Evolutionary conservation across 2,329 filamentous ascomycete species (phyloP).

Genomic region (Trichoderma atroviride): DNA sequence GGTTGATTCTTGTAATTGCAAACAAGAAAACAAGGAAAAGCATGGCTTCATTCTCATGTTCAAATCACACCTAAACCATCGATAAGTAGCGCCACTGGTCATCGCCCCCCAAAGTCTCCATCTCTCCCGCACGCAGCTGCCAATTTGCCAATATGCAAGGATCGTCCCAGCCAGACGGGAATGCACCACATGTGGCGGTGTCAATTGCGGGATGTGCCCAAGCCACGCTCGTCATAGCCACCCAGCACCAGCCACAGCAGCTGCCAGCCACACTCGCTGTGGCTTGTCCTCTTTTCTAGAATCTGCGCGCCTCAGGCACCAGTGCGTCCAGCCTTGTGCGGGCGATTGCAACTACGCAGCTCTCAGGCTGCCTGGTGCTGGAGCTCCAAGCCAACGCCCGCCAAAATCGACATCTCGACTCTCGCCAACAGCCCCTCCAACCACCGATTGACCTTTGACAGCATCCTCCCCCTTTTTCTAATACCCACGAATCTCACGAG

Average conservation of each 20-base stretch:
- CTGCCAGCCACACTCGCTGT: constrained; percentile 17
- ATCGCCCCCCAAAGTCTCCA: neutral
- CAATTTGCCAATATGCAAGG: constrained; percentile 21
- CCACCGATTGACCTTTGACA: constrained; percentile 16
- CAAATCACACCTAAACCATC: neutral
- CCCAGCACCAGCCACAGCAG: constrained; percentile 3
- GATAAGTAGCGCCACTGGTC: neutral
- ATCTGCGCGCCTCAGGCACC: constrained; percentile 39
- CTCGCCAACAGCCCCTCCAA: constrained; percentile 22
- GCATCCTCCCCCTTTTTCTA: neutral
- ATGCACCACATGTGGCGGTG: constrained; percentile 20
- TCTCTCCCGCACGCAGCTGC: neutral
- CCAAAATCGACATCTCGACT: constrained; percentile 24
- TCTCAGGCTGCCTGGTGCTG: constrained; percentile 48
- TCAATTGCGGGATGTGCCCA: constrained; percentile 14
- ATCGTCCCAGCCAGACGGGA: constrained; percentile 17
- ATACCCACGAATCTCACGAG: neutral
- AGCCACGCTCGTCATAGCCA: constrained; percentile 26
- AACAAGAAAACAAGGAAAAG: neutral
- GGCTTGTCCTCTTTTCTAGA: constrained; percentile 1
- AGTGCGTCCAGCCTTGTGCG: constrained; percentile 34
- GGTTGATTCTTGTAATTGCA: neutral
- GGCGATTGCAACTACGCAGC: constrained; percentile 43
- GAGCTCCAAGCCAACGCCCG: constrained; percentile 39
- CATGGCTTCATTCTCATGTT: neutral